phyloP scores from a whole-genome alignment of 2,329 filamentous ascomycete genomes.

The Microascus cirrosus region DNA sequence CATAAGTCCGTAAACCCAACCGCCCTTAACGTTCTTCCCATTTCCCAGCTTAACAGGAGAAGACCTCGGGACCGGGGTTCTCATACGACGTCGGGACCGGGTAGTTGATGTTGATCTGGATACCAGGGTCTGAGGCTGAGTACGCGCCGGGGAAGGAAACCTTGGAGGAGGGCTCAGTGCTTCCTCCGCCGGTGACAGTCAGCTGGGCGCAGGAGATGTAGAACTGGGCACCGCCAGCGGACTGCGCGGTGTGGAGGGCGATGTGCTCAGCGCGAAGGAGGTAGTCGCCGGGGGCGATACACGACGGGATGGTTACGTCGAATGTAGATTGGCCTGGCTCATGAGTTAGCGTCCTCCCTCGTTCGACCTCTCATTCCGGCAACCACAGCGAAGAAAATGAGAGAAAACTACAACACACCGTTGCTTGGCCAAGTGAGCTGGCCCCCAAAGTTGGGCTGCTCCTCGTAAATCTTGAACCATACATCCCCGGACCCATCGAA shows the following conservation, averaged over 20 bases:
- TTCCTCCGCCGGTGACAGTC: constrained; percentile 29
- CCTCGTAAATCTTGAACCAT: constrained; percentile 26
- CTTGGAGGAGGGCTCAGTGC: constrained; percentile 21
- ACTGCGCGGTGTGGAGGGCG: constrained; percentile 29
- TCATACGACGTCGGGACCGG: constrained; percentile 23
- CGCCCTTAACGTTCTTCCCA: too few relatives aligned
- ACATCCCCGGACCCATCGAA: constrained; percentile 20
- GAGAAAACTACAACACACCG: not conserved
- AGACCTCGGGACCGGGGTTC: constrained; percentile 5
- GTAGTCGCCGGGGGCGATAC: constrained; percentile 35
- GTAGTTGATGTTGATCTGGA: constrained; percentile 29
- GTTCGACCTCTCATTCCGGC: not conserved
- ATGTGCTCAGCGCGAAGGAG: constrained; percentile 37
- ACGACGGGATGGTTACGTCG: constrained; percentile 28
- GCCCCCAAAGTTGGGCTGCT: constrained; percentile 6
- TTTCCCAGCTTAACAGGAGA: not conserved
- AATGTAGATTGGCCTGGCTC: constrained; percentile 18
- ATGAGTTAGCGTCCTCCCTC: not conserved
- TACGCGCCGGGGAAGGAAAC: constrained; percentile 26
- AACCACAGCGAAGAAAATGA: not conserved
- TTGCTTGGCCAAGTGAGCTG: constrained; percentile 9
- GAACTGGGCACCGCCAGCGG: constrained; percentile 29
- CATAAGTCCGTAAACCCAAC: too few relatives aligned
- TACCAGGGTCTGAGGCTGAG: constrained; percentile 22
- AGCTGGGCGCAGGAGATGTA: constrained; percentile 29